Evolutionary conservation across 2,329 filamentous ascomycete species (phyloP).

Genomic region (Pseudogymnoascus sp.): DNA sequence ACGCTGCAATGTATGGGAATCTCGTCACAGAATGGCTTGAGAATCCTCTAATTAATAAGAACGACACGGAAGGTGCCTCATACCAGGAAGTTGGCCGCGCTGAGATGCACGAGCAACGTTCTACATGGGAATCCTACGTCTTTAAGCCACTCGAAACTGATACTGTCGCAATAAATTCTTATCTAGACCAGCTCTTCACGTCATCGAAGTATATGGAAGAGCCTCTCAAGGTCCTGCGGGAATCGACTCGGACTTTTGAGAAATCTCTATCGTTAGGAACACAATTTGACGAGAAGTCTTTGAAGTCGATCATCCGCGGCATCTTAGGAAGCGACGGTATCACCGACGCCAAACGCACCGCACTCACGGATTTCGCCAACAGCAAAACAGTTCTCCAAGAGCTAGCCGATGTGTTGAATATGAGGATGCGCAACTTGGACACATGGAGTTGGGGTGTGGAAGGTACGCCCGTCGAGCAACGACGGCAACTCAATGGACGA

Average conservation of each 20-base stretch:
- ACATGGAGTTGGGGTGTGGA: conserved; percentile 43
- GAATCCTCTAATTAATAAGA: conserved; percentile 8
- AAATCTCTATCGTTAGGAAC: conserved; percentile 8
- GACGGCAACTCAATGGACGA: conserved; percentile 48
- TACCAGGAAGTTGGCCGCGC: conserved; percentile 44
- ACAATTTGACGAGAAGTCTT: conserved; percentile 34
- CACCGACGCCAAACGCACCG: conserved; percentile 41
- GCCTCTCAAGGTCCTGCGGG: conserved; percentile 35
- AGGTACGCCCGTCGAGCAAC: conserved; percentile 41
- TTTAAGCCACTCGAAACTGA: conserved; percentile 43
- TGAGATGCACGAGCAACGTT: conserved; percentile 47
- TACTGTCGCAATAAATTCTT: conserved; percentile 36
- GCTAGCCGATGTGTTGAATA: conserved; percentile 50
- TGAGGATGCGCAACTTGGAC: conserved; percentile 43
- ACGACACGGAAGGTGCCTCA: conserved; percentile 22
- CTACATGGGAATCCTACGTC: conserved; percentile 47
- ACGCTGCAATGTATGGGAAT: conserved; percentile 47
- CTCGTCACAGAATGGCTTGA: conserved; percentile 47
- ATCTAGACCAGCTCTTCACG: conserved; percentile 45
- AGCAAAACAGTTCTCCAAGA: conserved; percentile 44
- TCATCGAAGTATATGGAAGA: conserved; percentile 32
- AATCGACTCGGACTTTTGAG: conserved; percentile 32
- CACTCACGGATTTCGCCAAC: conserved; percentile 42
- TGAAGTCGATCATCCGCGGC: conserved; percentile 40
- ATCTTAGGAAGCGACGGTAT: conserved; percentile 45